These are phyloP conservation scores for Jamesozyma gamospora DNA, from an alignment of 805 yeast genomes.

Conservation along the genomic window DNA sequence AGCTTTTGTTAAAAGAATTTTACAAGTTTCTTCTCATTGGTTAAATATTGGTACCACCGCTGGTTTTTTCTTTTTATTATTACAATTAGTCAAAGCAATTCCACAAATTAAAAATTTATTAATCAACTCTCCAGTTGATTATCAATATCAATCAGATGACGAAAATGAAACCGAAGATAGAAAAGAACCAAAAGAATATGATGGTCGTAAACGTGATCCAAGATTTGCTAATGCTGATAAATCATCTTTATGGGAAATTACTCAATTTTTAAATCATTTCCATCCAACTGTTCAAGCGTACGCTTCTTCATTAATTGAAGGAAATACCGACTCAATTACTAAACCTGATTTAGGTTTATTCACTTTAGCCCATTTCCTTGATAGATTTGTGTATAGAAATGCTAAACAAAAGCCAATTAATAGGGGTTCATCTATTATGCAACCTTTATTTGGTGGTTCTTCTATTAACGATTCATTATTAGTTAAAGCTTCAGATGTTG, in stretches of 20 bases:
- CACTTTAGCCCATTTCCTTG: constrained; percentile 83
- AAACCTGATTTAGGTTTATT: constrained; percentile 89
- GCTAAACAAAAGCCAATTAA: constrained; percentile 65
- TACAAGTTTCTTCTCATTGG: constrained; percentile 82
- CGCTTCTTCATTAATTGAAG: constrained; percentile 47
- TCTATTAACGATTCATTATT: constrained; percentile 55
- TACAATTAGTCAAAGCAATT: constrained; percentile 51
- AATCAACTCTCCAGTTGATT: constrained; percentile 42
- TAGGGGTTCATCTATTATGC: constrained; percentile 94
- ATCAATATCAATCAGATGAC: constrained; percentile 38
- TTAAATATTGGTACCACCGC: constrained; percentile 76
- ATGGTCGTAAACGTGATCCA: constrained; percentile 89
- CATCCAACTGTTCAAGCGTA: constrained; percentile 87
- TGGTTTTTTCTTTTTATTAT: constrained; percentile 68
- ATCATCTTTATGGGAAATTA: constrained; percentile 80
- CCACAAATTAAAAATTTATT: constrained; percentile 63
- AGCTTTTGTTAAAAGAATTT: constrained; percentile 84
- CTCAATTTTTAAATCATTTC: constrained; percentile 65
- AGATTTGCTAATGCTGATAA: constrained; percentile 73
- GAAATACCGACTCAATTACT: constrained; percentile 35
- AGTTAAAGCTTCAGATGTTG: constrained; percentile 49
- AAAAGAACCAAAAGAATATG: constrained; percentile 39
- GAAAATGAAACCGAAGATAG: constrained; percentile 33
- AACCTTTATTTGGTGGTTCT: constrained; percentile 77
- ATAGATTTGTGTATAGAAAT: constrained; percentile 89